These are phyloP conservation scores for Pichia rugopelliculosa DNA, from an alignment of 805 yeast species.

Conservation along the genomic window DNA sequence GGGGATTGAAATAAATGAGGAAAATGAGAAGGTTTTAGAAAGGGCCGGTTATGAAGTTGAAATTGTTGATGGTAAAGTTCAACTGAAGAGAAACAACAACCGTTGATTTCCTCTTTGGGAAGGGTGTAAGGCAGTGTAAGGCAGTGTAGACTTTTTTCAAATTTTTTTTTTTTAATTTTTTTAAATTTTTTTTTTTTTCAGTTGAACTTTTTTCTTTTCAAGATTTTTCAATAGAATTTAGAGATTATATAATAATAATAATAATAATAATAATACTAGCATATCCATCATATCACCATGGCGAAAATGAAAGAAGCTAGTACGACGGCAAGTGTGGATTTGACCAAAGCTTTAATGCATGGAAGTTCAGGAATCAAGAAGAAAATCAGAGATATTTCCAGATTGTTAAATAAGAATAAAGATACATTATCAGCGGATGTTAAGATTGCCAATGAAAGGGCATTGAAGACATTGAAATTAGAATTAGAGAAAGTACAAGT, in stretches of 20 bases:
- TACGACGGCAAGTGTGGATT: slow-evolving; percentile 18
- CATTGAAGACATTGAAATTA: slow-evolving; percentile 38
- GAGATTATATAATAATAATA: too few relatives aligned
- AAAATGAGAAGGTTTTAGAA: slow-evolving; percentile 35
- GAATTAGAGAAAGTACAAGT: slow-evolving; percentile 38
- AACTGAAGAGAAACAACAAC: slow-evolving; percentile 33
- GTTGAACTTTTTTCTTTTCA: too few relatives aligned
- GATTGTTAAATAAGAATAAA: slow-evolving; percentile 44
- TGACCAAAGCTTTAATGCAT: slow-evolving; percentile 23
- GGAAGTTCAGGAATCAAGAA: slow-evolving; percentile 57
- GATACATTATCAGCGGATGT: slow-evolving; percentile 52
- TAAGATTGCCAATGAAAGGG: slow-evolving; percentile 40
- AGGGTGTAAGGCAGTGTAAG: slow-evolving; percentile 2
- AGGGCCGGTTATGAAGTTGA: slow-evolving; percentile 76
- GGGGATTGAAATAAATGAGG: slow-evolving; percentile 50
- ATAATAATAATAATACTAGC: too few relatives aligned
- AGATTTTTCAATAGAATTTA: neutral
- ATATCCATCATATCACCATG: too few relatives aligned
- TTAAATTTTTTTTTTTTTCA: neutral
- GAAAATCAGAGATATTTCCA: slow-evolving; percentile 78
- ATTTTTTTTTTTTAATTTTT: neutral
- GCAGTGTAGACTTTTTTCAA: neutral
- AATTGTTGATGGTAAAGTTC: slow-evolving; percentile 63
- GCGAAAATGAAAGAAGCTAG: slow-evolving; percentile 6
- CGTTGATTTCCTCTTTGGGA: neutral